Evolutionary conservation across 768 basidiomycete species (phyloP).

Genomic region (Rhodotorula sphaerocarpa): DNA sequence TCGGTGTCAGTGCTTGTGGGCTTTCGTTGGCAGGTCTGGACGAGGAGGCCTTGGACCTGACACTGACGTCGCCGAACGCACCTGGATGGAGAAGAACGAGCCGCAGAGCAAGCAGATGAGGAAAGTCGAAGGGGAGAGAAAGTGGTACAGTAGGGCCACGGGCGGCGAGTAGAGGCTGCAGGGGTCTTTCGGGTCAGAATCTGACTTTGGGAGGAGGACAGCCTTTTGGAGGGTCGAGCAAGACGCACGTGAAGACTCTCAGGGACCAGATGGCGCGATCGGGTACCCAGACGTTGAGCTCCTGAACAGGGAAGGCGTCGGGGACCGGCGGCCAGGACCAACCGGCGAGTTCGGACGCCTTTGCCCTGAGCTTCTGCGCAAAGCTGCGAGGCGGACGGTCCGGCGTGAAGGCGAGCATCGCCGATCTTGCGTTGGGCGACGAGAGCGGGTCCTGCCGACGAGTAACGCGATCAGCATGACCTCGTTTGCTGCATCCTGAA

Average conservation of each 20-base stretch:
- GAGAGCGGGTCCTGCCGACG: constrained; percentile 28
- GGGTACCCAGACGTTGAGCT: constrained; percentile 36
- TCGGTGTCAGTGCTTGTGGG: too few relatives aligned
- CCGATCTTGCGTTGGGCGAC: constrained; percentile 28
- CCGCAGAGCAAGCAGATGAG: constrained; percentile 23
- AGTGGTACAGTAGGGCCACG: constrained; percentile 34
- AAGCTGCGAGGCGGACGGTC: too few relatives aligned
- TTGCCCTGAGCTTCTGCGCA: too few relatives aligned
- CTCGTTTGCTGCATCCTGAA: background rate
- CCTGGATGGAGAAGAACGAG: constrained; percentile 10
- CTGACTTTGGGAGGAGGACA: too few relatives aligned
- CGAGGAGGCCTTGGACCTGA: too few relatives aligned
- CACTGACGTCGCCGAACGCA: too few relatives aligned
- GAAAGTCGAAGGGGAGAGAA: constrained; percentile 25
- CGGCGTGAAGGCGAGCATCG: constrained; percentile 23
- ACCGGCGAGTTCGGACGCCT: too few relatives aligned
- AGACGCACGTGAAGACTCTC: constrained; percentile 30
- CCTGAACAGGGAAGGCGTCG: constrained; percentile 25
- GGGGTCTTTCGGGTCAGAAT: too few relatives aligned
- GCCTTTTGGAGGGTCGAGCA: too few relatives aligned
- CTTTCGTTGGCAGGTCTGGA: too few relatives aligned
- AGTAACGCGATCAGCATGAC: background rate
- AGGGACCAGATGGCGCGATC: constrained; percentile 31
- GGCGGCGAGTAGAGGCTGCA: constrained; percentile 35
- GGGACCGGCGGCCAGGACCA: too few relatives aligned